These are phyloP conservation scores for Talaromyces sp. DNA, from an alignment of 2,329 filamentous ascomycete species.

Conservation along the genomic window DNA sequence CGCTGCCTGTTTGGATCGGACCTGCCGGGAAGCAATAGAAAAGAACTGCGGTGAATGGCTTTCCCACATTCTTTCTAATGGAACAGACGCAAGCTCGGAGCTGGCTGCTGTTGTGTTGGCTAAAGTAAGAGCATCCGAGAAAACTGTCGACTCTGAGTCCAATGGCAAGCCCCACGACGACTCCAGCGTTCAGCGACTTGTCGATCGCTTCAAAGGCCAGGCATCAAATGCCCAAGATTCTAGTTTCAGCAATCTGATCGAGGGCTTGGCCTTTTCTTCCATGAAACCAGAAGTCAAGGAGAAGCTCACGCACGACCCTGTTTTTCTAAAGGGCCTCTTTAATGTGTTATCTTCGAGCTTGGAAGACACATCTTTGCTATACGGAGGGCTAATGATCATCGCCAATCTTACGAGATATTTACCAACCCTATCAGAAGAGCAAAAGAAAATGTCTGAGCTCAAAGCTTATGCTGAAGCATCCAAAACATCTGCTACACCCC, in stretches of 20 bases:
- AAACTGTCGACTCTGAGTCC: conserved; percentile 21
- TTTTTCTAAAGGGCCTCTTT: conserved; percentile 66
- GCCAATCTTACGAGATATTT: conserved; percentile 78
- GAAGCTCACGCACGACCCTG: conserved; percentile 61
- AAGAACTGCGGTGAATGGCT: conserved; percentile 86
- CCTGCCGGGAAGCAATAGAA: conserved; percentile 75
- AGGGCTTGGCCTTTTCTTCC: conserved; percentile 88
- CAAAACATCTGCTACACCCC: conserved; percentile 54
- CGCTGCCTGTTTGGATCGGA: conserved; percentile 78
- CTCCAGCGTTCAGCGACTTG: conserved; percentile 45
- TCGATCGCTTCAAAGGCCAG: conserved; percentile 49
- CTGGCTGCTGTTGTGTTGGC: conserved; percentile 68
- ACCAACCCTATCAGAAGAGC: conserved; percentile 75
- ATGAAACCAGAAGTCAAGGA: conserved; percentile 83
- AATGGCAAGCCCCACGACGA: conserved; percentile 33
- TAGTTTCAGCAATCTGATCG: conserved; percentile 71
- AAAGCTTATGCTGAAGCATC: conserved; percentile 90
- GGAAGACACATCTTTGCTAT: conserved; percentile 66
- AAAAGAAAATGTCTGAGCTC: conserved; percentile 84
- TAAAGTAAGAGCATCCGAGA: conserved; percentile 48
- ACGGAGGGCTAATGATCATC: conserved; percentile 80
- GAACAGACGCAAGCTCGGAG: conserved; percentile 49
- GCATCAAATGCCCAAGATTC: conserved; percentile 36
- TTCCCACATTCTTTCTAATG: conserved; percentile 72
- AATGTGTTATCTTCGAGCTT: conserved; percentile 40